Conservation (phyloP, 257 asterid species). For the Solanum chaucha region DNA sequence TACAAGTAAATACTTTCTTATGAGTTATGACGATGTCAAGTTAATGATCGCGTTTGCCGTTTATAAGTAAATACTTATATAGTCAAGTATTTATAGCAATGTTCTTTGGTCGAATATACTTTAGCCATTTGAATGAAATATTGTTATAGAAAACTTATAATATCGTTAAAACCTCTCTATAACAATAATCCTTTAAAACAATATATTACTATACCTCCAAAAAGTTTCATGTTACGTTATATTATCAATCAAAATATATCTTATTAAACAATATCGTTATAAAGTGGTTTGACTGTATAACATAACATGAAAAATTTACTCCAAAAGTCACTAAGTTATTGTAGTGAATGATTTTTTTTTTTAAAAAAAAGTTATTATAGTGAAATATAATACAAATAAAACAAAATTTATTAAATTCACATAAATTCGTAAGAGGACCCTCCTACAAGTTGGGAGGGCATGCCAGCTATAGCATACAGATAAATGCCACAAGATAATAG, state of each 20-base stretch:
- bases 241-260: background rate
- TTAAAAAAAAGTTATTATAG: too few species aligned
- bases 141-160: background rate
- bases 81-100: background rate
- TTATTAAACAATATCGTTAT: too few species aligned
- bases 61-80: background rate
- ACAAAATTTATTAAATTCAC: background rate
- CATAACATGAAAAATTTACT: background rate
- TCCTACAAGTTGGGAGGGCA: background rate
- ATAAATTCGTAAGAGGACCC: background rate
- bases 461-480: background rate
- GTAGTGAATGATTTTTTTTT: too few species aligned
- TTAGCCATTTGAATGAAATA: background rate
- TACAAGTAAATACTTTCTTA: background rate
- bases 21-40: background rate
- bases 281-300: background rate
- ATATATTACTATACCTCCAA: background rate
- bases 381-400: too few species aligned
- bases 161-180: background rate
- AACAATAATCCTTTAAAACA: background rate
- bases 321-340: background rate
- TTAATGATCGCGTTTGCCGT: background rate
- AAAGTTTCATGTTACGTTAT: background rate
- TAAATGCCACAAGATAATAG: background rate
- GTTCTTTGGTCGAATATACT: background rate